These are phyloP conservation scores for Metroxylon sagu DNA, from an alignment of 176 grass and related monocot species.

Conservation along the genomic window DNA sequence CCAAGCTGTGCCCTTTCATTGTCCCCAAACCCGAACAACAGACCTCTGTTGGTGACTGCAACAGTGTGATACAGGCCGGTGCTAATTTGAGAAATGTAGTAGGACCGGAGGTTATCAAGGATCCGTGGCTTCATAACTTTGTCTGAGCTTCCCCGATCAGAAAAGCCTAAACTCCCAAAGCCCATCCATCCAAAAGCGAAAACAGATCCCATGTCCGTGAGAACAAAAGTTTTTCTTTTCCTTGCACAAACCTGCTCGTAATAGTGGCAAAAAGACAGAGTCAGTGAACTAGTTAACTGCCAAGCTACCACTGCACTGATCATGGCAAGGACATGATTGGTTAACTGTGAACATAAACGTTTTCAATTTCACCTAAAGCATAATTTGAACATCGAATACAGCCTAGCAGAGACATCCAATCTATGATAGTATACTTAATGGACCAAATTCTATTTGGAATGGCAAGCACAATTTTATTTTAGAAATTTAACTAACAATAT, in stretches of 20 bases:
- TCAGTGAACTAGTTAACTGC: too few species aligned
- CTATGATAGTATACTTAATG: too few species aligned
- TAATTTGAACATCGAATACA: too few species aligned
- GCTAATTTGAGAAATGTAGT: conserved; percentile 84
- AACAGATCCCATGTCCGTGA: conserved; percentile 74
- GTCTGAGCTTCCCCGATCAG: conserved; percentile 70
- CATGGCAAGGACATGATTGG: too few species aligned
- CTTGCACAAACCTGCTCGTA: conserved; percentile 75
- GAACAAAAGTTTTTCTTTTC: conserved; percentile 97
- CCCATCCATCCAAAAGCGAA: conserved; percentile 98
- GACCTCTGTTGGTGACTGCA: conserved; percentile 72
- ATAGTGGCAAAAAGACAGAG: not conserved
- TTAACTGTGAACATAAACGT: too few species aligned
- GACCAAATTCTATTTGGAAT: too few species aligned
- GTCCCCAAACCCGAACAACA: conserved; percentile 93
- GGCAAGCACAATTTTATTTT: too few species aligned
- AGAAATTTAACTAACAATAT: too few species aligned
- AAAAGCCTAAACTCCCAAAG: conserved; percentile 95
- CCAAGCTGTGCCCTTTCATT: conserved; percentile 95
- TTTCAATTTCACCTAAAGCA: too few species aligned
- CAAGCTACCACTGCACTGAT: too few species aligned
- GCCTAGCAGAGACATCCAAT: too few species aligned
- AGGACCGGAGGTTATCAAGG: conserved; percentile 60
- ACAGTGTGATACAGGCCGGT: conserved; percentile 95
- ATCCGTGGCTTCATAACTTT: conserved; percentile 74